Evolutionary conservation across 768 basidiomycete species (phyloP), one percentile per base, ranked within the genome.

Genomic region (Suillus plorans): DNA sequence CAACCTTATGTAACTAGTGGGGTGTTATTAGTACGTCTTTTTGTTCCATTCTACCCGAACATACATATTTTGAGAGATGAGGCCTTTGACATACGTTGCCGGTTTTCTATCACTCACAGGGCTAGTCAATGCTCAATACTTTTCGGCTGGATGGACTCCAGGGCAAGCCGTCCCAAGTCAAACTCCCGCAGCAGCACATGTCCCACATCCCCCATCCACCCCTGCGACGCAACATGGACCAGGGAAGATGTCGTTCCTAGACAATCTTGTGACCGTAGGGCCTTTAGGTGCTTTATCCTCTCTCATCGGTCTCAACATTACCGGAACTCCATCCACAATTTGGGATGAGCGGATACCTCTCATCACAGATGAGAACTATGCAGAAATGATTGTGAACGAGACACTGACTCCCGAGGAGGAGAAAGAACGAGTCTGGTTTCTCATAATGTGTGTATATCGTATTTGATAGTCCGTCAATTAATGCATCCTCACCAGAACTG

Each of bases 311-410:
- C 73, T 94, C 34, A 94, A 94, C 72, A 78, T 92, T 67, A 86
- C 88, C 2, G 87, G 89, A 69, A 77, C 70, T 47, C 58, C 78
- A 50, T 74, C 71, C 41, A 71, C 75, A 8, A 64, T 69, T 57
- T 95, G 91, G 92, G 91, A 94, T 70, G 76, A 80, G 13, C 85
- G 92, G 36, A 84, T 96, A 47, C 86, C 89, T 31, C 79, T 95
- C 44, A 86, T 97, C 75, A 93, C 90, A 60, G 94, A 96, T 75
- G 82, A 88, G 58, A 95, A 93, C 74, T 95, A 85, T 72, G 78
- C 84, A 34, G 87, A 91, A 36, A 41, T 91, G 59, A 84, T 95
- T 65, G 84, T 88, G 41, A 85, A 92, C 63, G 94, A 94, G 76
- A 69, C 76, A 18, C 74, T 95, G 69, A 82, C 83, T 16, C 77